These are phyloP conservation scores for Apium graveolens DNA, from an alignment of 129 eudicot species.

Conservation along the genomic window DNA sequence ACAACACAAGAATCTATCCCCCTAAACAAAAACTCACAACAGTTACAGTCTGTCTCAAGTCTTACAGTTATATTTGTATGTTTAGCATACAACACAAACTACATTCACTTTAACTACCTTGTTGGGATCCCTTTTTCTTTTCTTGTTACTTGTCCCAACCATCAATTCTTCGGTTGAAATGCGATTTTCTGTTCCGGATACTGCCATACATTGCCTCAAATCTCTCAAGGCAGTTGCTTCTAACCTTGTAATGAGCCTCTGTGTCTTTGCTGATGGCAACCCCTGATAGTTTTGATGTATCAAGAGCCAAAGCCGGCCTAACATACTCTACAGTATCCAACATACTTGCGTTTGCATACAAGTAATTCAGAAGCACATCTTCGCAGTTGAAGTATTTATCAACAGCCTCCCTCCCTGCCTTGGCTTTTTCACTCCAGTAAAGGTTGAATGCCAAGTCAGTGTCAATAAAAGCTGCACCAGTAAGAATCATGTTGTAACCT, in stretches of 20 bases:
- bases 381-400: constrained; percentile 77
- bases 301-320: constrained; percentile 68
- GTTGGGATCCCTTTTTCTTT: too few species aligned
- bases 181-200: constrained; percentile 39
- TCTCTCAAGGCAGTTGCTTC: constrained; percentile 51
- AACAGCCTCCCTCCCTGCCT: constrained; percentile 48
- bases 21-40: not conserved
- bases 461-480: constrained; percentile 85
- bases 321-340: constrained; percentile 53
- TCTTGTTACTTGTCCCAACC: constrained; percentile 73
- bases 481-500: constrained; percentile 77
- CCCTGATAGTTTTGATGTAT: constrained; percentile 64
- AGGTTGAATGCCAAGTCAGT: constrained; percentile 44
- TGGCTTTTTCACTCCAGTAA: constrained; percentile 75
- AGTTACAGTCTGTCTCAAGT: not conserved
- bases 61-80: not conserved
- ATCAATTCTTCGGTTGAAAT: constrained; percentile 53
- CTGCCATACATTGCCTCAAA: constrained; percentile 64
- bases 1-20: not conserved
- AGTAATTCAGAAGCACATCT: constrained; percentile 74
- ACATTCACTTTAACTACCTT: not conserved
- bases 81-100: not conserved
- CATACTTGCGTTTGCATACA: constrained; percentile 58
- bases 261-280: constrained; percentile 84
- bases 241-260: constrained; percentile 54